Base-by-base conservation (phyloP, 2,329 filamentous ascomycete genomes). In the Phaeosphaeriaceae sp. region DNA sequence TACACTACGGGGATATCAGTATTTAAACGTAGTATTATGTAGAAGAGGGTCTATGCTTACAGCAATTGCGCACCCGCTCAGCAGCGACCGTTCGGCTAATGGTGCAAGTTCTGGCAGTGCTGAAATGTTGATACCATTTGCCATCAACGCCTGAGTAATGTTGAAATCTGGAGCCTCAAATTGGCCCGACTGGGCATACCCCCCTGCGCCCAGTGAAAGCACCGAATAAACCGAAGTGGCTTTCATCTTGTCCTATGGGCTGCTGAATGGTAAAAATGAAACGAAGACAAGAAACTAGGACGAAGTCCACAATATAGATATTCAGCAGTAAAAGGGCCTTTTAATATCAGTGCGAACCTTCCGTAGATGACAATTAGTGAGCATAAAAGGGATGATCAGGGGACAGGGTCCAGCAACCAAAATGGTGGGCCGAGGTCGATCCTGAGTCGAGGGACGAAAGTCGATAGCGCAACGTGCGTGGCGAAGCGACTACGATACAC, bases 161-260 rank as follows among this genome's bases (percentile, higher is more conserved):
- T 63, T 59, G 35, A 63, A 63, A 15, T 55, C 47, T 13, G 44
- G 43, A 6, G 62, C 46, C 36, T 62, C 62, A n/a, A 63, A 61
- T 2, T 39, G 40, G 23, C 42, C 46, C 13, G 41, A 35, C 43
- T 53, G 54, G 23, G 56, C 53, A 38, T 38, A 46, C 7, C 51
- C 52, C 17, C 34, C 34, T 42, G 45, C 51, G 13, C 30, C 46
- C 12, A 63, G 35, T 35, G 50, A 36, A 32, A 50, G 29, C 36
- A 54, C 38, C 21, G 49, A 39, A 47, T 55, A 21, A 33, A 55
- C 18, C 20, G 37, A 33, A n/a, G 36, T 35, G 16, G 32, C 32
- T 36, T 45, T 56, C 59, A 62, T 60, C 23, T 12, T 42, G 40
- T 26, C 28, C 23, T 29, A 33, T 11, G 15, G 15, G 9, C 37